phyloP scores from a whole-genome alignment of 371 early-diverging fungal species.

The Batrachochytrium dendrobatidis region DNA sequence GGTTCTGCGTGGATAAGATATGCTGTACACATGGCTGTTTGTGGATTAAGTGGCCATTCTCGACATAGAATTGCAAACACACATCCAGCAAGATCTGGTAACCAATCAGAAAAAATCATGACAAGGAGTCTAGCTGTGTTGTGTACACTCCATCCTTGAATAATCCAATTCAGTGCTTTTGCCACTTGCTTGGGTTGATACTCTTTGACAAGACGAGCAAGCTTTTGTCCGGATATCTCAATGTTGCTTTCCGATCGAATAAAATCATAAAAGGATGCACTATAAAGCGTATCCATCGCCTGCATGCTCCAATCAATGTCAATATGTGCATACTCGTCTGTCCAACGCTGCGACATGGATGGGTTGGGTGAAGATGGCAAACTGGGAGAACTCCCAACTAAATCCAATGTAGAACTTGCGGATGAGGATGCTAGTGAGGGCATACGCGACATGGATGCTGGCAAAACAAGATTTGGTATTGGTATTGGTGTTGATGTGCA shows the following conservation, averaged over 20 bases:
- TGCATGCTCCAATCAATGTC: conserved; percentile 34
- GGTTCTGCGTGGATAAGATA: conserved; percentile 27
- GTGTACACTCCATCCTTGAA: conserved; percentile 29
- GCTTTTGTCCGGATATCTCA: conserved; percentile 24
- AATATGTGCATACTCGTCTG: conserved; percentile 16
- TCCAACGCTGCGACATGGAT: conserved; percentile 14
- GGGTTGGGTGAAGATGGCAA: too few relatives aligned
- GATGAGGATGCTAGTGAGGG: not conserved
- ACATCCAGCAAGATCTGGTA: conserved; percentile 29
- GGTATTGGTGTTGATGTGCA: not conserved
- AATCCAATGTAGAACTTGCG: too few relatives aligned
- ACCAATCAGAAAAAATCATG: conserved; percentile 30
- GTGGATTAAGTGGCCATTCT: conserved; percentile 20
- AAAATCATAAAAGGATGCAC: conserved; percentile 30
- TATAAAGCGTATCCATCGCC: conserved; percentile 31
- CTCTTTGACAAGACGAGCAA: conserved; percentile 30
- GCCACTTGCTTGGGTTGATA: conserved; percentile 33
- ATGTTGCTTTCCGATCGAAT: conserved; percentile 29
- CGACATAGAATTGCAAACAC: conserved; percentile 16
- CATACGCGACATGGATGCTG: too few relatives aligned
- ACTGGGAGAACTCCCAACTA: too few relatives aligned
- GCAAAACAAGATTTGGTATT: too few relatives aligned
- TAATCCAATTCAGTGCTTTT: conserved; percentile 25
- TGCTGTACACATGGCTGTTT: conserved; percentile 25
- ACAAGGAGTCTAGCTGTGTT: conserved; percentile 18